These are phyloP conservation scores for Beta lomatogona DNA, from an alignment of 179 eudicot genomes.

Conservation along the genomic window DNA sequence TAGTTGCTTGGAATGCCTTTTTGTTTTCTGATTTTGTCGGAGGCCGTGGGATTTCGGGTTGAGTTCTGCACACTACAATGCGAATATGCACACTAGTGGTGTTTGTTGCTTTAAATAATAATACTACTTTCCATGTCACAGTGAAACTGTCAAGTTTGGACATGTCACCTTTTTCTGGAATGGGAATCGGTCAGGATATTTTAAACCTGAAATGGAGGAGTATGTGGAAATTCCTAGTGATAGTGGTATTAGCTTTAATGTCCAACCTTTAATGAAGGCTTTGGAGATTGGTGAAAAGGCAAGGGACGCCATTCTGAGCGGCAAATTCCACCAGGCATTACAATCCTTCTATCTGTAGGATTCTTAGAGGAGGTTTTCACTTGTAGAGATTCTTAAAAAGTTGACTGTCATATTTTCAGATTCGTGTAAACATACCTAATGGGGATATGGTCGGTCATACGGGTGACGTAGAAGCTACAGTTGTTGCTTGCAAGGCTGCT, in stretches of 20 bases:
- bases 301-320: slow-evolving; percentile 77
- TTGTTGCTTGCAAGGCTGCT: slow-evolving; percentile 84
- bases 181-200: slow-evolving; percentile 87
- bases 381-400: background rate
- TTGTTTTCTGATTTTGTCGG: background rate
- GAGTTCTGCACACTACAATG: background rate
- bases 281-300: slow-evolving; percentile 84
- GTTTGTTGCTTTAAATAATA: background rate
- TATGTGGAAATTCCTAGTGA: slow-evolving; percentile 94
- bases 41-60: background rate
- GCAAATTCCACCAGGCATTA: slow-evolving; percentile 77
- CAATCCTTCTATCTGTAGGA: background rate
- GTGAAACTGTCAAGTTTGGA: slow-evolving; percentile 77
- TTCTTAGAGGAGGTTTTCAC: background rate
- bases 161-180: slow-evolving; percentile 97
- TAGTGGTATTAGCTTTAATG: slow-evolving; percentile 75
- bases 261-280: slow-evolving; percentile 82
- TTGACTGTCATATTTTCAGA: slow-evolving; percentile 35
- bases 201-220: slow-evolving; percentile 75
- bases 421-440: slow-evolving; percentile 88
- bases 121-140: background rate
- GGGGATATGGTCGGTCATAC: slow-evolving; percentile 98
- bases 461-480: slow-evolving; percentile 76
- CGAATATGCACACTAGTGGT: background rate
- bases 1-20: background rate